Conservation (phyloP, 2,329 filamentous ascomycete genomes). For the Chaetothyriales sp. region DNA sequence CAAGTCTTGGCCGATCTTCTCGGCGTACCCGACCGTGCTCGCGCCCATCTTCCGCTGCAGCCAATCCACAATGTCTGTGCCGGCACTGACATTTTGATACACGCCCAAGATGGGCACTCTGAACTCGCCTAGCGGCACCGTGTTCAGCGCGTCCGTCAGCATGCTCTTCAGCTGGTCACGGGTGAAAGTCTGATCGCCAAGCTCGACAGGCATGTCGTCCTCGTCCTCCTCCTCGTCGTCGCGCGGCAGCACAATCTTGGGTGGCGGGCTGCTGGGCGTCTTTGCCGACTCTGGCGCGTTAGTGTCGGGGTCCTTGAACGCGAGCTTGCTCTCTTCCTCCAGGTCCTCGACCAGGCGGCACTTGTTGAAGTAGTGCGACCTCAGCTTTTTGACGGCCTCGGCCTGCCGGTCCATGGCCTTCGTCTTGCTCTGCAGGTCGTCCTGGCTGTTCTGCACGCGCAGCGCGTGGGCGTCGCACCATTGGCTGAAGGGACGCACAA, state of each 20-base stretch:
- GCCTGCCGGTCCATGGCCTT: slow-evolving; percentile 88
- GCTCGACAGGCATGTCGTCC: slow-evolving; percentile 76
- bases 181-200: slow-evolving; percentile 77
- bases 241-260: slow-evolving; percentile 74
- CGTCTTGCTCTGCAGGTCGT: slow-evolving; percentile 79
- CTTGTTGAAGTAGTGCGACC: slow-evolving; percentile 97
- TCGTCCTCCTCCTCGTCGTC: slow-evolving; percentile 46
- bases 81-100: slow-evolving; percentile 83
- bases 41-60: slow-evolving; percentile 77
- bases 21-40: slow-evolving; percentile 75
- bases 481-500: slow-evolving; percentile 82
- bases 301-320: slow-evolving; percentile 68
- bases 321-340: slow-evolving; percentile 96
- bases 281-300: slow-evolving; percentile 18
- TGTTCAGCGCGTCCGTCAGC: slow-evolving; percentile 69
- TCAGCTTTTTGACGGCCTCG: slow-evolving; percentile 79
- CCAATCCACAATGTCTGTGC: slow-evolving; percentile 90
- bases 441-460: slow-evolving; percentile 84
- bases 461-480: slow-evolving; percentile 94
- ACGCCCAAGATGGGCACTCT: slow-evolving; percentile 93
- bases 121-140: slow-evolving; percentile 73
- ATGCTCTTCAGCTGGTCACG: slow-evolving; percentile 86
- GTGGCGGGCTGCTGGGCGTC: slow-evolving; percentile 32
- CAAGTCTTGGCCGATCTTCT: slow-evolving; percentile 88
- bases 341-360: slow-evolving; percentile 90